Percentiles rank a stretch among this genome's conserved stretches.
These are phyloP conservation scores for Ceratobasidium sp. DNA, from an alignment of 1,284 basidiomycete genomes.

Conservation along the genomic window DNA sequence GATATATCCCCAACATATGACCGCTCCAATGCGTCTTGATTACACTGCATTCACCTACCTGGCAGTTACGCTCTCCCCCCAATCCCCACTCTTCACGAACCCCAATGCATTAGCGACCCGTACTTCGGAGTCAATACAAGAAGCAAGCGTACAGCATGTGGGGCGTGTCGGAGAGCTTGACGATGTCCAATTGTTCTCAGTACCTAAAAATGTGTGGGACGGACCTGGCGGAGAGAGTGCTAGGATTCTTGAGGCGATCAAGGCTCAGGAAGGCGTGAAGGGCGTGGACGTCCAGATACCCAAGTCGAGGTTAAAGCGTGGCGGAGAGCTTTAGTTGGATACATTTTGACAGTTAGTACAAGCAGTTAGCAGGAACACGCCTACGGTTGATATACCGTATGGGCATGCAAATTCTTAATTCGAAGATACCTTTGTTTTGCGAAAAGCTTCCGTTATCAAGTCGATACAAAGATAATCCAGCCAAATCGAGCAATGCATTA, in stretches of 20 bases:
- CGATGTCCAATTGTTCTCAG: slow-evolving; percentile 45
- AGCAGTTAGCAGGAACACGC: no score
- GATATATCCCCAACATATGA: slow-evolving; percentile 4
- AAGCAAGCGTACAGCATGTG: slow-evolving; percentile 38
- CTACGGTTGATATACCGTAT: no score
- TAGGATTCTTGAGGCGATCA: slow-evolving; percentile 42
- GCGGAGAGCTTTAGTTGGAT: slow-evolving; percentile 23
- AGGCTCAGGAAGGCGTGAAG: slow-evolving; percentile 40
- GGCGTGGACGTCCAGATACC: slow-evolving; percentile 43
- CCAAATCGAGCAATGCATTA: no score
- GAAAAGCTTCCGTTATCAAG: no score
- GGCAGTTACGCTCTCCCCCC: slow-evolving; percentile 41
- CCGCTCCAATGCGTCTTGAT: slow-evolving; percentile 37
- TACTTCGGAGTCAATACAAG: slow-evolving; percentile 11
- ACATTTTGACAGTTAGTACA: not conserved
- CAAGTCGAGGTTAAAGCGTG: slow-evolving; percentile 42
- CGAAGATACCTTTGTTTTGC: no score
- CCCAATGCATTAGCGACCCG: slow-evolving; percentile 37
- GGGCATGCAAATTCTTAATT: no score
- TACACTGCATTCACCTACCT: slow-evolving; percentile 43
- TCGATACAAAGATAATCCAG: no score
- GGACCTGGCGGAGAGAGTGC: slow-evolving; percentile 22
- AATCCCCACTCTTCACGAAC: slow-evolving; percentile 40
- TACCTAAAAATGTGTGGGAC: slow-evolving; percentile 43
- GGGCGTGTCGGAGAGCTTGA: slow-evolving; percentile 44